A percentile compares a stretch with the other conserved stretches of the same genome.
Conservation (phyloP, 257 asterid genomes). For the Solanum etuberosum region DNA sequence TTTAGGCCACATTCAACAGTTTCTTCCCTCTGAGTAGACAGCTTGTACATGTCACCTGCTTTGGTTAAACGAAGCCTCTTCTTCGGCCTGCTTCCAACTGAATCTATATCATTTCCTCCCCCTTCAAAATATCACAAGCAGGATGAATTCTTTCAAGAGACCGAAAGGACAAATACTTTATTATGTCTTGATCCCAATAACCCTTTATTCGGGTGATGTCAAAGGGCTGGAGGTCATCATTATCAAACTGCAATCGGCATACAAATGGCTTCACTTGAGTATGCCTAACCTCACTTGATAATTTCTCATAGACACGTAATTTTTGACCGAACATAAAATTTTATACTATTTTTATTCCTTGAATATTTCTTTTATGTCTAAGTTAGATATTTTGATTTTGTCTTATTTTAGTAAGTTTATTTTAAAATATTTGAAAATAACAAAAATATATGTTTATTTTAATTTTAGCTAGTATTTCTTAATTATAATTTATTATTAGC, state of each 20-base stretch:
- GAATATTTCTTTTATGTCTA: no score
- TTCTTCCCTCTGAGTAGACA: conserved; percentile 11
- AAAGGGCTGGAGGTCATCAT: conserved; percentile 49
- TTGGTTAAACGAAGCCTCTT: conserved; percentile 53
- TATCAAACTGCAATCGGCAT: conserved; percentile 66
- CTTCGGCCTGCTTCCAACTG: conserved; percentile 32
- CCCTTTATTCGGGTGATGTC: conserved; percentile 58
- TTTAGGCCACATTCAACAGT: conserved; percentile 6
- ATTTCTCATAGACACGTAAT: conserved; percentile 46
- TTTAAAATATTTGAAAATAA: no score
- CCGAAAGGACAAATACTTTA: conserved; percentile 15
- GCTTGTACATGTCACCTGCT: conserved; percentile 18
- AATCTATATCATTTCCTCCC: conserved; percentile 16
- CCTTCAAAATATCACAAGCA: conserved; percentile 13
- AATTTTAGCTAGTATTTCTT: no score
- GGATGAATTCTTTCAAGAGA: conserved; percentile 6
- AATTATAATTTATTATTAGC: no score
- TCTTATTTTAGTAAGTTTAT: no score
- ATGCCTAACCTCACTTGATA: conserved; percentile 21
- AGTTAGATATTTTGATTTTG: no score
- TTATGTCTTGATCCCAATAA: conserved; percentile 63
- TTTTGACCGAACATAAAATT: no score
- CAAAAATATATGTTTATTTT: no score
- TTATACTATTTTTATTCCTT: no score
- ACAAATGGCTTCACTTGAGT: conserved; percentile 46